These are phyloP conservation scores for Coemansia sp. DNA, from an alignment of 192 early-diverging fungal species.

Conservation along the genomic window DNA sequence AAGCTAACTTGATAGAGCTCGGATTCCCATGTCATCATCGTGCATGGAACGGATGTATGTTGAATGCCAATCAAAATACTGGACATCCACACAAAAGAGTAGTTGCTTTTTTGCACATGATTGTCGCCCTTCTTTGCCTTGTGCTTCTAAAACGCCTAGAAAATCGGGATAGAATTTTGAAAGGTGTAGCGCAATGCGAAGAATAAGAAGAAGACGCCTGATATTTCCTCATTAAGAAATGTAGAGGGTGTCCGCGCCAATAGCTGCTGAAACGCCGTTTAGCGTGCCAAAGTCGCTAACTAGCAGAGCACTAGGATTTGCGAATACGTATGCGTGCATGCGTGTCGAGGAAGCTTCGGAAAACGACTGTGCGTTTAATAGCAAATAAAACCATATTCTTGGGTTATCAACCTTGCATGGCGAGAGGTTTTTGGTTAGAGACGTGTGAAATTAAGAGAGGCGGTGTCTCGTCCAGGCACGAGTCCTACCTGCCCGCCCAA, in stretches of 20 bases:
- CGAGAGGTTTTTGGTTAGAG: background rate
- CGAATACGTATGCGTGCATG: background rate
- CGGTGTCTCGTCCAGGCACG: background rate
- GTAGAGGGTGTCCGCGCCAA: too few species aligned
- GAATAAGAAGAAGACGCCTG: too few species aligned
- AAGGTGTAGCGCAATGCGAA: too few species aligned
- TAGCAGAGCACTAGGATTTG: too few species aligned
- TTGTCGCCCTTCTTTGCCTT: background rate
- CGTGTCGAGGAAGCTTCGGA: background rate
- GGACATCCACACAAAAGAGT: background rate
- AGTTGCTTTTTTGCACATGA: background rate
- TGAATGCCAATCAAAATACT: background rate
- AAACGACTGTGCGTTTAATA: background rate
- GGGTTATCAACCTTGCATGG: background rate
- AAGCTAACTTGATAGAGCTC: background rate
- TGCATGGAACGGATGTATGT: background rate
- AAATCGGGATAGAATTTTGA: too few species aligned
- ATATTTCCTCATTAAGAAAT: too few species aligned
- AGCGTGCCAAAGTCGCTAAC: too few species aligned
- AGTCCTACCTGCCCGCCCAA: background rate
- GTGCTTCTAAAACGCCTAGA: background rate
- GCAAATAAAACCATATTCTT: background rate
- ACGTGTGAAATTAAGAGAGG: background rate
- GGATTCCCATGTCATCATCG: conserved; percentile 5
- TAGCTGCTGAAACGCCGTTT: too few species aligned